phyloP scores from a whole-genome alignment of 2,329 filamentous ascomycete species.

The Aspergillus sp. region DNA sequence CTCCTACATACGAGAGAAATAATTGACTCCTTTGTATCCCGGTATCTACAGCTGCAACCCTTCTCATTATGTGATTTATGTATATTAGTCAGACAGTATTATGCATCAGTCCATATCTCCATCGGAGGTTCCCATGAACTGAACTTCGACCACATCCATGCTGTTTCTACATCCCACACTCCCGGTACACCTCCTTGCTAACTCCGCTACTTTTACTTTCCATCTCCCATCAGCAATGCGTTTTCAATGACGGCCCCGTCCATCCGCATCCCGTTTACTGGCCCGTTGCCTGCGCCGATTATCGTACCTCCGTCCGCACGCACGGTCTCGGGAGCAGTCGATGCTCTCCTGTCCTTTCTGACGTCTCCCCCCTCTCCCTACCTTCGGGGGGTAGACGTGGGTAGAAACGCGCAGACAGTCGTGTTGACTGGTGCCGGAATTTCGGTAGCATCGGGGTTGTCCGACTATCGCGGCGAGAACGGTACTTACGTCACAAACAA shows the following conservation, averaged over 20 bases:
- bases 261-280: slow-evolving; percentile 88
- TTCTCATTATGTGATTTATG: neutral
- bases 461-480: slow-evolving; percentile 85
- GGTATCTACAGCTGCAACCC: neutral
- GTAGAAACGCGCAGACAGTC: slow-evolving; percentile 56
- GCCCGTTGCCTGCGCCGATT: slow-evolving; percentile 70
- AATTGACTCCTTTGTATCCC: neutral
- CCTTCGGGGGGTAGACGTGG: slow-evolving; percentile 43
- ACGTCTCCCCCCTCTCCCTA: slow-evolving; percentile 54
- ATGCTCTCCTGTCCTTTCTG: slow-evolving; percentile 75
- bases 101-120: neutral
- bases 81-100: neutral
- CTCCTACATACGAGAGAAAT: neutral
- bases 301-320: slow-evolving; percentile 71
- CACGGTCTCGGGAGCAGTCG: slow-evolving; percentile 69
- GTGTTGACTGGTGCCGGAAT: slow-evolving; percentile 82
- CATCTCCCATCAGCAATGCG: slow-evolving; percentile 26
- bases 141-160: neutral
- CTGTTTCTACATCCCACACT: neutral
- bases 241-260: slow-evolving; percentile 64
- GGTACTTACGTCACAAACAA: slow-evolving; percentile 93
- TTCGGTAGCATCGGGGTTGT: slow-evolving; percentile 86
- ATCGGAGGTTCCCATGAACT: neutral
- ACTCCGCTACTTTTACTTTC: neutral
- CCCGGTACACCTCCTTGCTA: neutral